phyloP scores from a whole-genome alignment of 2,329 filamentous ascomycete genomes.

The Plectosphaerella sp. region DNA sequence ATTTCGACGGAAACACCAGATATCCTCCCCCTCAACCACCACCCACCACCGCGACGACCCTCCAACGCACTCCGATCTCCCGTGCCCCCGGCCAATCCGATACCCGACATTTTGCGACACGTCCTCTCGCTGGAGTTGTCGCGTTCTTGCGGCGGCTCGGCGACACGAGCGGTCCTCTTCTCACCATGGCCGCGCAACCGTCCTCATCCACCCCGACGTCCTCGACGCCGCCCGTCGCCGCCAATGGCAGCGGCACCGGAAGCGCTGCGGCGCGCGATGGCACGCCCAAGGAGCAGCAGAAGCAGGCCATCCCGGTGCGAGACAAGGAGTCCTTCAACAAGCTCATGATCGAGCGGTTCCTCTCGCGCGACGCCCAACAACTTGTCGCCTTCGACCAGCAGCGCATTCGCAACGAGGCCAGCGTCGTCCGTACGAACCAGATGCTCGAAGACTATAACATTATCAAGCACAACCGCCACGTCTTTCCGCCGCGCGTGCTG shows the following conservation, averaged over 20 bases:
- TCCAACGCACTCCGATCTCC: not conserved
- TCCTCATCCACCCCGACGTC: conserved; percentile 21
- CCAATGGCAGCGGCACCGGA: conserved; percentile 11
- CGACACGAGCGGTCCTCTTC: conserved; percentile 22
- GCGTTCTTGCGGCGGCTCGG: conserved; percentile 31
- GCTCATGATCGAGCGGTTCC: conserved; percentile 49
- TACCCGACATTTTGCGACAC: not conserved
- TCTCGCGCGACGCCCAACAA: conserved; percentile 50
- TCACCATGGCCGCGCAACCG: conserved; percentile 39
- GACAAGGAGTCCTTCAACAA: conserved; percentile 53
- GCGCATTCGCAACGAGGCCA: conserved; percentile 48
- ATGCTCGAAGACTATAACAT: conserved; percentile 68
- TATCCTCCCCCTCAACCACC: not conserved
- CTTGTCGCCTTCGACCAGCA: conserved; percentile 46
- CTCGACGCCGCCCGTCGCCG: conserved; percentile 15
- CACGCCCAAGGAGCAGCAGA: conserved; percentile 13
- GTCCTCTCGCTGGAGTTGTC: conserved; percentile 14
- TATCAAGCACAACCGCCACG: conserved; percentile 48
- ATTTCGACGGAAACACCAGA: not conserved
- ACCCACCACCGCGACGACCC: not conserved
- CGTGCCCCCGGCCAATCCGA: not conserved
- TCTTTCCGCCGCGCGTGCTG: conserved; percentile 52
- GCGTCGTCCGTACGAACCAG: conserved; percentile 59
- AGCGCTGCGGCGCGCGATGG: conserved; percentile 3
- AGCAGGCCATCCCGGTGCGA: conserved; percentile 34